Evolutionary conservation across 495 filamentous ascomycete species (phyloP).

Genomic region (Aspergillus homomorphus): DNA sequence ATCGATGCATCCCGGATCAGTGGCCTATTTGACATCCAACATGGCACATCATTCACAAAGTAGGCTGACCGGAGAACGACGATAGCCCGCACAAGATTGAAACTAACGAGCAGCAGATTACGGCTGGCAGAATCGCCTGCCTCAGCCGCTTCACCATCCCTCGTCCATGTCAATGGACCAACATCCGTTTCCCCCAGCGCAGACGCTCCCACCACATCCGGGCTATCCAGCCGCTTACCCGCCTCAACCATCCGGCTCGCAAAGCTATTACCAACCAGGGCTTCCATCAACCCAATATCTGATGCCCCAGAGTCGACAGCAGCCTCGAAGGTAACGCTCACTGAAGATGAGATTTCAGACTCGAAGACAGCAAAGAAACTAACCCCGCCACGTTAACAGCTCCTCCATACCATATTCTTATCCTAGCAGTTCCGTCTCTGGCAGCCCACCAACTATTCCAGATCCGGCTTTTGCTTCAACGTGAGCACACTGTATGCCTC

Average conservation of each 20-base stretch:
- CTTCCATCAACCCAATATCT: constrained; percentile 22
- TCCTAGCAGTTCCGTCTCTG: constrained; percentile 20
- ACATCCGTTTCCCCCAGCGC: constrained; percentile 20
- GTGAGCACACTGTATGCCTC: constrained; percentile 6
- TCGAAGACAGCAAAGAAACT: neutral
- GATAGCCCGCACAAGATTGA: neutral
- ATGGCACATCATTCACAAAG: constrained; percentile 27
- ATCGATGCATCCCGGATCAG: constrained; percentile 4
- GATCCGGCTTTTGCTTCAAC: constrained; percentile 21
- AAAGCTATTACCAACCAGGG: constrained; percentile 21
- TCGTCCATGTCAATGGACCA: constrained; percentile 24
- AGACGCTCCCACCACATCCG: constrained; percentile 15
- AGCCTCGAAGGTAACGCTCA: constrained; percentile 22
- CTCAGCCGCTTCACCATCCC: constrained; percentile 22
- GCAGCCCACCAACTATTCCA: constrained; percentile 20
- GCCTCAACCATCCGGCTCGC: constrained; percentile 15
- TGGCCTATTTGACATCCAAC: constrained; percentile 9
- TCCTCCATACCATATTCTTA: constrained; percentile 23
- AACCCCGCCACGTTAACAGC: constrained; percentile 1
- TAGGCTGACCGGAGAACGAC: constrained; percentile 15
- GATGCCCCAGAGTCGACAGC: constrained; percentile 18
- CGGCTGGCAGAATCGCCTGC: constrained; percentile 23
- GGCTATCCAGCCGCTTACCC: constrained; percentile 21
- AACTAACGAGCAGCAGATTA: constrained; percentile 22
- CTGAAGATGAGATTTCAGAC: neutral